phyloP scores from a whole-genome alignment of 257 asterid genomes.

The Forsythia suspensa region DNA sequence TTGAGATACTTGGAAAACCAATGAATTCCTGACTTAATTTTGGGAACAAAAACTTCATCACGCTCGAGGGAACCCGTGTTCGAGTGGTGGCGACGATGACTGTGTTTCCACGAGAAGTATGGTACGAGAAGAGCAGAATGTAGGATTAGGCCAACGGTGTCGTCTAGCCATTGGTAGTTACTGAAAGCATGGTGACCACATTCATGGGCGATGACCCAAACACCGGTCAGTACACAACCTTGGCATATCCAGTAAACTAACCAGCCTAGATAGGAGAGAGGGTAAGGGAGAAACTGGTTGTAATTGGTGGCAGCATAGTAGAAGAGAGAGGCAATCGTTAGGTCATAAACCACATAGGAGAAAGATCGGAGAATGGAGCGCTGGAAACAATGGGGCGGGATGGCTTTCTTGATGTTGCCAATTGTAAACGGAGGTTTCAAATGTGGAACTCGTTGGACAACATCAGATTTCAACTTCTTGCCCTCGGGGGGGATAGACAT shows the following conservation, averaged over 20 bases:
- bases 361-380: conserved; percentile 76
- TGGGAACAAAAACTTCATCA: conserved; percentile 82
- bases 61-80: conserved; percentile 76
- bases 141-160: conserved; percentile 50
- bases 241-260: conserved; percentile 56
- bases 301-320: conserved; percentile 65
- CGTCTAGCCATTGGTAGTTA: conserved; percentile 65
- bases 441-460: conserved; percentile 55
- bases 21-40: conserved; percentile 37
- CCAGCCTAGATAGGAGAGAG: conserved; percentile 64
- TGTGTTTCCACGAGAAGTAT: conserved; percentile 54
- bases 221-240: conserved; percentile 52
- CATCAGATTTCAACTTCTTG: conserved; percentile 43
- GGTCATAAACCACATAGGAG: conserved; percentile 65
- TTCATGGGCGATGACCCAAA: conserved; percentile 55
- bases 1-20: conserved; percentile 47
- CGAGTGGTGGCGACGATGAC: conserved; percentile 58
- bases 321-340: conserved; percentile 49
- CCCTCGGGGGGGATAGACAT: conserved; percentile 59
- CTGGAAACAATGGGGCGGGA: conserved; percentile 86
- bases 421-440: conserved; percentile 75
- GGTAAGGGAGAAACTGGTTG: conserved; percentile 59
- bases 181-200: conserved; percentile 69
- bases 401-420: conserved; percentile 74
- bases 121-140: conserved; percentile 55